Base-by-base conservation (phyloP, 2,329 filamentous ascomycete species). In the Botrytis porri region DNA sequence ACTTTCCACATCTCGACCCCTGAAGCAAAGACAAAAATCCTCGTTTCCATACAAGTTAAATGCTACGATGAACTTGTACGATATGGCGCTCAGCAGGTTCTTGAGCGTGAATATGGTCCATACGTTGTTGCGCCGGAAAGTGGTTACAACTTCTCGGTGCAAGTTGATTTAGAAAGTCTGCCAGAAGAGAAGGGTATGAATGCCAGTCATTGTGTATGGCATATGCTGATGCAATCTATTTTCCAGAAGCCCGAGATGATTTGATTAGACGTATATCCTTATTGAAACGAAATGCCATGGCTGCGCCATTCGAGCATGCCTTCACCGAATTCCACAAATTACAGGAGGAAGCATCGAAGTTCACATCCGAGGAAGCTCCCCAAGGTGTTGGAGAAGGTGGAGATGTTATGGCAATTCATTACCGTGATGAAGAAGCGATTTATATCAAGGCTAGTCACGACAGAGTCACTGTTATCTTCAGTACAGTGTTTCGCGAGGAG, bases 1-100 rank as follows among this genome's bases (percentile, higher is more conserved):
- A 97, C 93, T 78, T 99, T 98, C 85, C 96, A 99, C 84, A 95
- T 99, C 81, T 98, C 95, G 54, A 99, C 96, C 1, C 96, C 95
- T 74, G 94, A 97, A 83, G 86, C 90, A 75, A 98, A 98, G 87
- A 91, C 93, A 67, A 94, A 97, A 85, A 98, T 99, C 77, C 88
- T 97, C 69, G 90, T 99, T 74, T 99, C 96, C 35, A 92, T 99
- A 80, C 90, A 94, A 83, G 94, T 99, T 83, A 93, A 95, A 85
- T 99, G 96, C 86, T 99, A 91, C 86, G 88, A 89, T 78, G 97
- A 99, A 82, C 88, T 99, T 60, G 88, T 98, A 74, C 89, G 93
- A 80, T 98, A 98, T 83, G 97, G 97, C 76, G 97, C 97, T 75
- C 89, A 97, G 84, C 87, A 93, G 77, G 93, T 99, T 74, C 89